Base-by-base conservation (phyloP, 1,139 yeast genomes). In the Pneumocystis canis region DNA sequence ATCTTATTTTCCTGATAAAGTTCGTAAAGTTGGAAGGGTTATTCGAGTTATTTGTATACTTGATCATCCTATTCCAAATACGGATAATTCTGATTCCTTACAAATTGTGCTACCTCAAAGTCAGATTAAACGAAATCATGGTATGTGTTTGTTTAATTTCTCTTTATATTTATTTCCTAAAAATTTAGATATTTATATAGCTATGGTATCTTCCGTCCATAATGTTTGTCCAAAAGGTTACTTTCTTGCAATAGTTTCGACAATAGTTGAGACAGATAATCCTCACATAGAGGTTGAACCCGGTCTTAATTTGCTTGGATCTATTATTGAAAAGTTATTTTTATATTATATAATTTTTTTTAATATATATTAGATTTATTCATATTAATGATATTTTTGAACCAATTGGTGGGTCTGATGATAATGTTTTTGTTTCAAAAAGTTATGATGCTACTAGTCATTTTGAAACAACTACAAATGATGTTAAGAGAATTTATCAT, bases 101-200 rank as follows among this genome's bases (percentile, higher is more conserved):
- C 99, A 92, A 77, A 84, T 92, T 70, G 88, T 92, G 73, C 89
- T 92, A 67, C 97, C 98, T 32, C 98, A 94, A 76, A 89, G 89
- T 75, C 98, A 94, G 75, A 89, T 89, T 64, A 86, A 84, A 67
- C 84, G 99, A 71, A 87, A 89, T 76, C 87, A 89, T 73, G 98
- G 58, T 56, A n/a, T 25, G 35, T 9, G 25, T 33, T 9, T 39
- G 53, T n/a, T 41, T 32, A n/a, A n/a, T n/a, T n/a, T n/a, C n/a
- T 32, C 28, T 28, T 58, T 25, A 37, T 11, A 11, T 20, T 28
- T 3, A 9, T 54, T 54, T 20, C 14, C 20, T 57, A 11, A 39
- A 35, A 35, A 32, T 39, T 33, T 35, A 58, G 66, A 92, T 74
- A 92, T 92, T 68, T 92, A 94, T 75, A 82, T 94, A 70, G 97